Base-by-base conservation (phyloP, 495 filamentous ascomycete genomes). In the Xylaria venustula region DNA sequence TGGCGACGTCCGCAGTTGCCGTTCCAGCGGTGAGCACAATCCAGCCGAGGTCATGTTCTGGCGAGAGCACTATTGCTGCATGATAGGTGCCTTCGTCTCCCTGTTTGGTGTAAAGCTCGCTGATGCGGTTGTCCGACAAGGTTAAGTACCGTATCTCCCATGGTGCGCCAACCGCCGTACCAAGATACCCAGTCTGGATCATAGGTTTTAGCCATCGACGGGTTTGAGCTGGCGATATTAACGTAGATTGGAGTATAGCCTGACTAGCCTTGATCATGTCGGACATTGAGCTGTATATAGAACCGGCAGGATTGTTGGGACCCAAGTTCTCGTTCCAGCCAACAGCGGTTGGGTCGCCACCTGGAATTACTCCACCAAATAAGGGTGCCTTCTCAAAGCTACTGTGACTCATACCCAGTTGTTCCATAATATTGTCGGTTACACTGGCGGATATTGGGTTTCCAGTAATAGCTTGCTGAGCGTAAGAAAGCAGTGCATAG, bases 111-210 rank as follows among this genome's bases (percentile, higher is more conserved):
- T 84, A 85, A 7, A 85, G 55, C 26, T 84, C 78, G 19, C 78
- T 66, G 0, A 71, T 30, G 3, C 72, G 69, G 32, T 70, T 54
- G 7, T 69, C 36, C 22, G 64, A 63, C 36, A 60, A 54, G 22
- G 83, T 83, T 40, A 63, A 44, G 45, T 71, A 76, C 11, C 75
- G 64, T 62, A 75, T 85, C 52, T 87, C 85, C 83, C 83, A 86
- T 1, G 85, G 85, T 0, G 79, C 72, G 19, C 85, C 84, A 44
- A 86, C 69, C 7, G 76, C 75, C 20, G 70, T 52, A 6, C 60
- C 59, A 0, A 76, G 54, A n/a, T 65, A 67, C 2, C 79, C 72
- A 2, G 81, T 81, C 63, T 81, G 75, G 1, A 73, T 57, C 23
- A 65, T 9, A 3, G 83, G 83, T 54, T 83, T 82, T 36, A 88